These are phyloP conservation scores for Macrolepiota fuliginosa DNA, from an alignment of 768 basidiomycete species.

Conservation along the genomic window DNA sequence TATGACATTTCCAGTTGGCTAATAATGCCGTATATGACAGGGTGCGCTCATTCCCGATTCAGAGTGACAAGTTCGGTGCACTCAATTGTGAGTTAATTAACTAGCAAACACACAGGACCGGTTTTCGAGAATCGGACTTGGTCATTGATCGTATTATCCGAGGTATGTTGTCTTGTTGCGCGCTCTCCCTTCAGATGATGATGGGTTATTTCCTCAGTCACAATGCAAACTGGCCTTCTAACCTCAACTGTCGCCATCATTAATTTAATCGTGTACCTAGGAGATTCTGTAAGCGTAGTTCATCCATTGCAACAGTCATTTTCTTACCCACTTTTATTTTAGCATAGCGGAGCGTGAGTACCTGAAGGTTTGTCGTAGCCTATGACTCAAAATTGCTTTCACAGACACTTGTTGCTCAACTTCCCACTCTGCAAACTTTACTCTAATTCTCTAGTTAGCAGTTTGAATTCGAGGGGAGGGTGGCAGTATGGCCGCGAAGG, in stretches of 20 bases:
- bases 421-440: slow-evolving; percentile 38
- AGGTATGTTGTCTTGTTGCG: slow-evolving; percentile 19
- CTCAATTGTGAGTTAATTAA: background rate
- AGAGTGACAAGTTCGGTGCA: background rate
- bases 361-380: no score
- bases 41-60: background rate
- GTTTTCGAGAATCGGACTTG: slow-evolving; percentile 37
- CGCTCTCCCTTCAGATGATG: background rate
- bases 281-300: slow-evolving; percentile 18
- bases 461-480: slow-evolving; percentile 21
- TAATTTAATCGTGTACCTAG: slow-evolving; percentile 31
- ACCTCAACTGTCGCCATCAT: slow-evolving; percentile 31
- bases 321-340: background rate
- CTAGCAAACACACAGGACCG: slow-evolving; percentile 38
- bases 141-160: slow-evolving; percentile 41
- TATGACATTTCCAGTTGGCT: background rate
- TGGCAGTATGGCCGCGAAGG: background rate
- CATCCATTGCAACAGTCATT: background rate
- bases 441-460: slow-evolving; percentile 40
- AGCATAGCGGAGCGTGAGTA: slow-evolving; percentile 16
- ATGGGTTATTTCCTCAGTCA: slow-evolving; percentile 21
- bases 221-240: slow-evolving; percentile 34
- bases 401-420: slow-evolving; percentile 35
- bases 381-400: background rate
- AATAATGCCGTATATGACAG: background rate